Conservation (phyloP, 1,284 basidiomycete genomes). For the Uromyces viciae-fabae region DNA sequence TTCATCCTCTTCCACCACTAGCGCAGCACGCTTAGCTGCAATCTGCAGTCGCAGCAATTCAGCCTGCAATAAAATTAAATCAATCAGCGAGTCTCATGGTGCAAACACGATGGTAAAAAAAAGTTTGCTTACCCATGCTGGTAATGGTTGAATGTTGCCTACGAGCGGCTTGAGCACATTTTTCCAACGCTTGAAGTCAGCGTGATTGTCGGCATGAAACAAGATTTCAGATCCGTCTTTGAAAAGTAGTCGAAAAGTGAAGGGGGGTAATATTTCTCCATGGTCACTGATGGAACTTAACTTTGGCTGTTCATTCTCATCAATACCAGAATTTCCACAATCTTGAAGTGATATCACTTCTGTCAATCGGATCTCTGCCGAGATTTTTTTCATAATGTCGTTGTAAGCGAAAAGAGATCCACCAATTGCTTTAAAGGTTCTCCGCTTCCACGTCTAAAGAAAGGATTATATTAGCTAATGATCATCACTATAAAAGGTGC, state of each 20-base stretch:
- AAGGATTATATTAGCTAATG: no score
- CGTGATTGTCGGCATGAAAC: constrained; percentile 41
- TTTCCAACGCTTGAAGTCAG: constrained; percentile 37
- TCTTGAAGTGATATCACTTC: constrained; percentile 34
- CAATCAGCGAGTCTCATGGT: neutral
- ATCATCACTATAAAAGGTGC: neutral
- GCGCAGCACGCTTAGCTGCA: neutral
- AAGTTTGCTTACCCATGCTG: constrained; percentile 39
- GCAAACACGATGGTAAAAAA: neutral
- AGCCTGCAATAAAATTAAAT: constrained; percentile 20
- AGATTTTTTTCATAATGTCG: constrained; percentile 43
- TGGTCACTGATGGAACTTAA: constrained; percentile 28
- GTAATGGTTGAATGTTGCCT: constrained; percentile 38
- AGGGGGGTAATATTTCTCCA: constrained; percentile 40
- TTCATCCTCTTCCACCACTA: neutral
- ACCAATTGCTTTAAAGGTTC: constrained; percentile 42
- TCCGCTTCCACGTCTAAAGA: constrained; percentile 36
- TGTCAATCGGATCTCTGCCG: constrained; percentile 39
- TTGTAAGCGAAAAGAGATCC: constrained; percentile 43
- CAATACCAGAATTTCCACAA: neutral
- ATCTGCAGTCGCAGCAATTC: constrained; percentile 42
- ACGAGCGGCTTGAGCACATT: constrained; percentile 32
- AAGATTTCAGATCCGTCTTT: constrained; percentile 42
- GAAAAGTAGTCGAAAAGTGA: constrained; percentile 37
- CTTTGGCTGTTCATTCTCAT: neutral